Evolutionary conservation across 805 yeast genomes (phyloP), one percentile per base, ranked within the genome.

Genomic region (Naumovozyma castellii): DNA sequence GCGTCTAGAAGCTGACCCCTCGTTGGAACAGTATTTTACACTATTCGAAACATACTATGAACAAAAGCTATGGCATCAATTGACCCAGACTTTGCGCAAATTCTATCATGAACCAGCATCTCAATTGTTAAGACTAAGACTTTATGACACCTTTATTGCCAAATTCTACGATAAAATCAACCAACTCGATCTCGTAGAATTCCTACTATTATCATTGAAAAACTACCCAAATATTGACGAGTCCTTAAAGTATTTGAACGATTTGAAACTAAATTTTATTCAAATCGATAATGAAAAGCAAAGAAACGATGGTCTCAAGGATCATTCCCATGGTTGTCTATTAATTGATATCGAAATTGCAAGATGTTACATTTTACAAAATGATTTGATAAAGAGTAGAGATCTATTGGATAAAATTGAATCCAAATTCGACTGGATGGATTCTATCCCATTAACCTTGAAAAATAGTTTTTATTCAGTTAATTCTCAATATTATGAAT

Each of bases 11-110:
- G 69, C 78, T 3, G 84, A 81, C 43, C 66, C 74, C 3, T 85
- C 80, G 31, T 67, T 87, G 38, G 67, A 76, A 8, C 73, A 77
- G 20, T 59, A 57, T n/a, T 58, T 59, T 25, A 45, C 51, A 22
- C 59, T 58, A 30, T 73, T 90, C 57, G 97, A 88, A 56, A 95
- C 86, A 52, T 68, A 70, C 42, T 83, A 85, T 64, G 95, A 87
- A 56, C 71, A 95, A 50, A 87, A 86, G 61, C 72, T 90, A 58
- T 92, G 97, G 97, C 94, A 82, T 65, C 97, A 92, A 67, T 72
- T 92, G 57, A 84, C 96, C 2, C 74, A 75, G 44, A 63, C 75
- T 5, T 67, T 92, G 42, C 64, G 65, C 28, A 72, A 71, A 45
- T 73, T 88, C 55, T 90, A 76, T 65, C 66, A 66, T 33, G 67